Percentiles rank a stretch among this genome's conserved stretches.
These are phyloP conservation scores for Trebouxia sp. DNA, from an alignment of 139 green algal species.

Conservation along the genomic window DNA sequence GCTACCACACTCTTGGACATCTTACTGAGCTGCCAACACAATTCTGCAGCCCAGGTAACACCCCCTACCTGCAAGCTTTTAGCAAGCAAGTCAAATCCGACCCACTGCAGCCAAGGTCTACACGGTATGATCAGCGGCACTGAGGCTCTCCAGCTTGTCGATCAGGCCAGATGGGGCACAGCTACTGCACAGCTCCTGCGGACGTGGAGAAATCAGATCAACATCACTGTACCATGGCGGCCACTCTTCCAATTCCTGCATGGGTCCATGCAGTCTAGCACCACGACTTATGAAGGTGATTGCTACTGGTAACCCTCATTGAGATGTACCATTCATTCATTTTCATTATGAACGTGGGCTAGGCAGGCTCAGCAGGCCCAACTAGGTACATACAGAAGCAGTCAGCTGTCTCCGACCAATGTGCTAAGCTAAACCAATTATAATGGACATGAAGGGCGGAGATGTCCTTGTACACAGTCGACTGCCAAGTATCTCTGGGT, in stretches of 20 bases:
- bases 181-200: slow-evolving; percentile 53
- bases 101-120: not conserved
- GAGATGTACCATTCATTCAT: not conserved
- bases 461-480: not conserved
- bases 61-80: not conserved
- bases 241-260: slow-evolving; percentile 55
- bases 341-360: not conserved
- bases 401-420: too few relatives aligned
- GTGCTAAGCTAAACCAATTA: too few relatives aligned
- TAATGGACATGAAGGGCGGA: too few relatives aligned
- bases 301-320: not conserved
- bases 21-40: slow-evolving; percentile 37
- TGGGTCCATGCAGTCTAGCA: not conserved
- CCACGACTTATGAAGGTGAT: slow-evolving; percentile 7
- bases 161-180: slow-evolving; percentile 52
- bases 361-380: too few relatives aligned
- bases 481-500: not conserved
- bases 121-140: not conserved
- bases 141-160: too few relatives aligned
- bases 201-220: slow-evolving; percentile 46
- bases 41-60: slow-evolving; percentile 51
- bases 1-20: slow-evolving; percentile 50
- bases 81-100: not conserved
- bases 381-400: too few relatives aligned
- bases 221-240: slow-evolving; percentile 62